Percentiles rank a stretch among this genome's conserved stretches.
phyloP scores from a whole-genome alignment of 2,329 filamentous ascomycete species.

The Xylaria digitata region DNA sequence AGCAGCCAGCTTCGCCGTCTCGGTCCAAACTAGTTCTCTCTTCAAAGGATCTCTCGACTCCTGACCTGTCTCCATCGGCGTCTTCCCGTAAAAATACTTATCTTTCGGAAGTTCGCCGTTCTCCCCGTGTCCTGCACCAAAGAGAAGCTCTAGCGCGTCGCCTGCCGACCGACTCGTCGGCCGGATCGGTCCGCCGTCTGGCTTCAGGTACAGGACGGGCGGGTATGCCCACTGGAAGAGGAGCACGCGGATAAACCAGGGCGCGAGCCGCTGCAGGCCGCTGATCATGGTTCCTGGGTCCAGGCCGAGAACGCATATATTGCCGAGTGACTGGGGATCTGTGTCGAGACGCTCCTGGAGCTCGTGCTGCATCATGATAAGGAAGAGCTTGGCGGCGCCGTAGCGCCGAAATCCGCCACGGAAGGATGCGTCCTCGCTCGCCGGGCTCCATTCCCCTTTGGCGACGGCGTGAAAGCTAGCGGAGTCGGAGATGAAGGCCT shows the following conservation, averaged over 20 bases:
- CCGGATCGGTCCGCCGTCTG: conserved; percentile 13
- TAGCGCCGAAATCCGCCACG: conserved; percentile 44
- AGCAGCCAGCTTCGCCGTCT: conserved; percentile 23
- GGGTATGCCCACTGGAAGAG: conserved; percentile 26
- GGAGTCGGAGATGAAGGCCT: conserved; percentile 37
- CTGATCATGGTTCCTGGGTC: conserved; percentile 31
- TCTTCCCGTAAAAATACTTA: conserved; percentile 23
- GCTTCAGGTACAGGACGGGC: conserved; percentile 9
- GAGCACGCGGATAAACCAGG: conserved; percentile 29
- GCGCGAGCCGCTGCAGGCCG: conserved; percentile 15
- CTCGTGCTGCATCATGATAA: conserved; percentile 48
- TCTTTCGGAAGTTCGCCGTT: conserved; percentile 16
- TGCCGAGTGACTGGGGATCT: conserved; percentile 33
- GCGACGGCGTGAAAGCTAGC: conserved; percentile 40
- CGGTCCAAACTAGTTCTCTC: conserved; percentile 30
- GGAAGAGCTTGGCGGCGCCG: conserved; percentile 46
- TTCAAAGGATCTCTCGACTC: conserved; percentile 24
- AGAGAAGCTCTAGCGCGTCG: conserved; percentile 10
- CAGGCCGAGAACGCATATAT: conserved; percentile 40
- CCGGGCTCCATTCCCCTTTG: conserved; percentile 42
- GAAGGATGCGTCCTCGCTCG: conserved; percentile 42
- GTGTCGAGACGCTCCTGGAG: conserved; percentile 43
- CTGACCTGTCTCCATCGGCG: conserved; percentile 12
- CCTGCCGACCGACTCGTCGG: conserved; percentile 6
- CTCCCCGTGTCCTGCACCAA: not conserved